These are phyloP conservation scores for Aspergillus novofumigatus DNA, from an alignment of 2,329 filamentous ascomycete species.

Conservation along the genomic window DNA sequence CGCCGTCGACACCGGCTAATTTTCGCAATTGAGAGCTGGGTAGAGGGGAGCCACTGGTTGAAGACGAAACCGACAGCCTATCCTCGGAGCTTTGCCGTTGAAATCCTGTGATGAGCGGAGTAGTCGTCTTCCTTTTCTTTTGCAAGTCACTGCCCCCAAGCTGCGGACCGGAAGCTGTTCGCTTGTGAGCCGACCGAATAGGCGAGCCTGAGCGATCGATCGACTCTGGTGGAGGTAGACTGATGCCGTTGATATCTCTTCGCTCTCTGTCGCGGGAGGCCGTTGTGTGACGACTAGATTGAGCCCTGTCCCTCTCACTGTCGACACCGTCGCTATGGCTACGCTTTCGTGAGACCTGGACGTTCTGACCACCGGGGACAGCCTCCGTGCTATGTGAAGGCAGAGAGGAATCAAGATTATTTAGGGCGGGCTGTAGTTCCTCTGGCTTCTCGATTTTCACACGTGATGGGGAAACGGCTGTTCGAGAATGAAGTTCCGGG, in stretches of 20 bases:
- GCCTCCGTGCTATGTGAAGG: slow-evolving; percentile 12
- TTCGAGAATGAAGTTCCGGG: slow-evolving; percentile 23
- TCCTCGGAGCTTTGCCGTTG: slow-evolving; percentile 45
- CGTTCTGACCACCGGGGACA: slow-evolving; percentile 13
- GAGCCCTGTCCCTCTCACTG: slow-evolving; percentile 26
- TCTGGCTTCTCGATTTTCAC: slow-evolving; percentile 37
- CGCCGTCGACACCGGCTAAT: slow-evolving; percentile 37
- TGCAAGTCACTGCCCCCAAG: slow-evolving; percentile 16
- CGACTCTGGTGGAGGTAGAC: slow-evolving; percentile 26
- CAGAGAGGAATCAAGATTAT: slow-evolving; percentile 17
- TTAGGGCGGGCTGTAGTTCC: slow-evolving; percentile 23
- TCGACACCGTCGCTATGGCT: slow-evolving; percentile 36
- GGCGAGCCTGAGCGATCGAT: slow-evolving; percentile 36
- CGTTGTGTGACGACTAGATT: slow-evolving; percentile 15
- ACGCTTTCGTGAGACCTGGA: slow-evolving; percentile 29
- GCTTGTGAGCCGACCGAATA: slow-evolving; percentile 32
- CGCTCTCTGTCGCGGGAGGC: slow-evolving; percentile 20
- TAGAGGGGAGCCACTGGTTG: slow-evolving; percentile 41
- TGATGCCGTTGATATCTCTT: slow-evolving; percentile 24
- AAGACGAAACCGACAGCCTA: slow-evolving; percentile 42
- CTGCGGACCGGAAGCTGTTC: slow-evolving; percentile 34
- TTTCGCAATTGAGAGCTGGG: slow-evolving; percentile 40
- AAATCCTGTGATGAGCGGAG: slow-evolving; percentile 39
- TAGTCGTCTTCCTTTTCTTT: slow-evolving; percentile 37
- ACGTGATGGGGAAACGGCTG: slow-evolving; percentile 27